phyloP scores from a whole-genome alignment of 495 filamentous ascomycete species.

The Chaetomidium leptoderma region DNA sequence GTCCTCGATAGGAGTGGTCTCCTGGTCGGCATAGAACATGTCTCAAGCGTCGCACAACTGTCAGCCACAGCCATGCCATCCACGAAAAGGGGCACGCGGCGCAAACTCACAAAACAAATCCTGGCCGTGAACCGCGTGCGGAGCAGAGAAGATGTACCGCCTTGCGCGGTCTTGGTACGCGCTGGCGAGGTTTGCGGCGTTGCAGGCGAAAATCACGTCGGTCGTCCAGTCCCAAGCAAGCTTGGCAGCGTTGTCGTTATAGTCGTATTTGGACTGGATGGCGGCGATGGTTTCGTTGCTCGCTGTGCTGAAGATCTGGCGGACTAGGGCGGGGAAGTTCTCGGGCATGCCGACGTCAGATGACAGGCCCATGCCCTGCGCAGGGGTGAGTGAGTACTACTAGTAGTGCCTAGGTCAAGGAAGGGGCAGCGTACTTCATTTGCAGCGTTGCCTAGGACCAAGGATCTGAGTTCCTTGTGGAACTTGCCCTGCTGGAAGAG shows the following conservation, averaged over 20 bases:
- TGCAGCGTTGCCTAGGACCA: background rate
- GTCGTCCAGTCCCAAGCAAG: constrained; percentile 19
- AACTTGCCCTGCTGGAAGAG: background rate
- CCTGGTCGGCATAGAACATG: constrained; percentile 8
- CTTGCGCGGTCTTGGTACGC: background rate
- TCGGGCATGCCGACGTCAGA: constrained; percentile 1
- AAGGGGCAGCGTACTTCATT: background rate
- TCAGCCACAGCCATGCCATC: too few species aligned
- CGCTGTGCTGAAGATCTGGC: background rate
- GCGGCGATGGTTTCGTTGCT: background rate
- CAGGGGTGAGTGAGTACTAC: too few species aligned
- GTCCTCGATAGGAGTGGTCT: background rate
- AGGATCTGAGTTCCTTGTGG: constrained; percentile 1
- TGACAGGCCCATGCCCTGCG: background rate
- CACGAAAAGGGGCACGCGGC: background rate
- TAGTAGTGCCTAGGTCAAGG: too few species aligned
- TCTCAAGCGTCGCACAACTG: background rate
- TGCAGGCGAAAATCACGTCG: constrained; percentile 14
- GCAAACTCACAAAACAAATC: background rate
- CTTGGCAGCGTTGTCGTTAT: background rate
- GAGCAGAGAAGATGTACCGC: constrained; percentile 9
- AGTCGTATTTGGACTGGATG: background rate
- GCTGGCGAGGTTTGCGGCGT: background rate
- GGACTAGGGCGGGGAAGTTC: constrained; percentile 1
- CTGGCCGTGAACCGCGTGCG: background rate